Evolutionary conservation across 495 filamentous ascomycete genomes (phyloP), one percentile per base, ranked within the genome.

Genomic region (Penicillium manginii): DNA sequence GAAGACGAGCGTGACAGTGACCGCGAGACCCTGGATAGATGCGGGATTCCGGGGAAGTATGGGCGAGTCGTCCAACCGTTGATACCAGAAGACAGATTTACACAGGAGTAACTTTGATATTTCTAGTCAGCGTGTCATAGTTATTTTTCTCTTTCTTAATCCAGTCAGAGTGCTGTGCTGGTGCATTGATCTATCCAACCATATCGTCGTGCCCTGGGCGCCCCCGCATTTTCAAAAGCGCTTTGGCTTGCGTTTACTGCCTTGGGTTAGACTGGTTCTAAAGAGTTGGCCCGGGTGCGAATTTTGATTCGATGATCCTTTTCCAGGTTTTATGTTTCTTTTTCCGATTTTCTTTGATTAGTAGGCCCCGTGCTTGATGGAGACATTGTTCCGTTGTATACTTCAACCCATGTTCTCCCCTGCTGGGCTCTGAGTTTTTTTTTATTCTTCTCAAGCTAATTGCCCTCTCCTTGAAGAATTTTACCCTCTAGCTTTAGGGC

Each of bases 181-280:
- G 47, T 50, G 47, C 23, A n/a, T 51, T 47, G 10, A 21, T 40
- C n/a, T 53, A 47, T 53, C 5, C 48, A 33, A 19, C 18, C 26
- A 43, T 52, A 29, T 35, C 15, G 14, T 6, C 50, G 19, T 42
- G 32, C n/a, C 19, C 19, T 43, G 15, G 15, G 19, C 40, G 3
- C 29, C 62, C 62, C 62, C 62, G 58, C 62, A 61, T 64, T 26
- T 54, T 47, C 50, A 18, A 32, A 56, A 51, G 52, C 31, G 10
- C 10, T 23, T 23, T 54, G 17, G 15, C 11, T 33, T 15, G 37
- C 23, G 39, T n/a, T 22, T 15, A 23, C 33, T 31, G 18, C 10
- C 17, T 39, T 53, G n/a, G 33, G 50, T 21, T 39, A 53, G 45
- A 5, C 19, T 47, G 21, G 8, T 4, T 17, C 8, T 19, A n/a